A percentile compares a stretch with the other conserved stretches of the same genome.
phyloP scores from a whole-genome alignment of 768 basidiomycete species.

The Candolleomyces efflorescens region DNA sequence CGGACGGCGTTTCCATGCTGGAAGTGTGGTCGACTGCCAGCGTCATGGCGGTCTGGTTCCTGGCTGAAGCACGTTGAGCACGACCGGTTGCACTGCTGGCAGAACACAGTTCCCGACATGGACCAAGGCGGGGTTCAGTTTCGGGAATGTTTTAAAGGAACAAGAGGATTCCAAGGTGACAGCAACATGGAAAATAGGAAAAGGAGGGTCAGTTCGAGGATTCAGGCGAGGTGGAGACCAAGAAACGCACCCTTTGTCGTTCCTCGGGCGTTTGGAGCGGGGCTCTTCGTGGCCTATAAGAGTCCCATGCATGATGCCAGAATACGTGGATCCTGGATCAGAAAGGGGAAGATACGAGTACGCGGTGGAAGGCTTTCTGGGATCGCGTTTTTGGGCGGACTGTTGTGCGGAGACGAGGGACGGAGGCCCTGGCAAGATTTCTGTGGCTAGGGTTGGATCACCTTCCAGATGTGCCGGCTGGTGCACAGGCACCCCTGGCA shows the following conservation, averaged over 20 bases:
- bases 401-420: constrained; percentile 69
- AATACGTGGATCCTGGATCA: constrained; percentile 88
- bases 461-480: constrained; percentile 82
- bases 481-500: constrained; percentile 65
- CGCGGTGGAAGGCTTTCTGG: constrained; percentile 64
- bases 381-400: constrained; percentile 70
- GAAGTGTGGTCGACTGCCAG: constrained; percentile 33
- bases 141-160: constrained; percentile 9
- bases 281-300: constrained; percentile 62
- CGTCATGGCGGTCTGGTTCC: constrained; percentile 47
- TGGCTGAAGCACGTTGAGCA: constrained; percentile 70
- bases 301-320: constrained; percentile 66
- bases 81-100: constrained; percentile 56
- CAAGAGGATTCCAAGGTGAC: constrained; percentile 4
- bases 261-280: constrained; percentile 67
- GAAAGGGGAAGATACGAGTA: constrained; percentile 79
- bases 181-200: constrained; percentile 9
- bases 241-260: constrained; percentile 66
- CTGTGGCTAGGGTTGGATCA: constrained; percentile 78
- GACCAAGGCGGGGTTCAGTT: not conserved
- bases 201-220: constrained; percentile 18
- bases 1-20: constrained; percentile 32
- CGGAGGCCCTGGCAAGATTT: constrained; percentile 87
- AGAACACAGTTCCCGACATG: not conserved
- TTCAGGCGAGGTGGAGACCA: constrained; percentile 10